A percentile compares a stretch with the other conserved stretches of the same genome.
Conservation (phyloP, 2,329 filamentous ascomycete genomes). For the Cercospora sojina region DNA sequence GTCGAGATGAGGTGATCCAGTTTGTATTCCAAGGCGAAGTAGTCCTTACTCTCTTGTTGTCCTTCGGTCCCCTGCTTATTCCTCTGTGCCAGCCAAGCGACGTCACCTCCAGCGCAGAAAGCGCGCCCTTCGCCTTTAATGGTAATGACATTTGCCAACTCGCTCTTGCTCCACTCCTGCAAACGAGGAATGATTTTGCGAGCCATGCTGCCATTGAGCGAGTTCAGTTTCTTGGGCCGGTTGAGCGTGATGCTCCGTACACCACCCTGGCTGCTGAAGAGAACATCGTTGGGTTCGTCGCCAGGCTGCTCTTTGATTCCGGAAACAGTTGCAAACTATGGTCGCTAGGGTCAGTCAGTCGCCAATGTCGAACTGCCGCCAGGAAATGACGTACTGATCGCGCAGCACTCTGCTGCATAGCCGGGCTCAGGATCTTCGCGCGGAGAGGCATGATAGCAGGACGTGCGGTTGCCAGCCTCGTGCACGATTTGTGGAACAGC, state of each 20-base stretch:
- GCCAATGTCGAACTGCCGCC: slow-evolving; percentile 13
- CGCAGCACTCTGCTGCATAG: slow-evolving; percentile 25
- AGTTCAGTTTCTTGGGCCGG: slow-evolving; percentile 86
- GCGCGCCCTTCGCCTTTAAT: slow-evolving; percentile 87
- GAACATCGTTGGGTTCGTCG: slow-evolving; percentile 84
- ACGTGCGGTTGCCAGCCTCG: slow-evolving; percentile 43
- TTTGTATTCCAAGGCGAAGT: slow-evolving; percentile 94
- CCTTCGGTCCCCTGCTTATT: slow-evolving; percentile 69
- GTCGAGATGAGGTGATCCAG: slow-evolving; percentile 94
- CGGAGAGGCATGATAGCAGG: slow-evolving; percentile 68
- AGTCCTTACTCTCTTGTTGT: slow-evolving; percentile 72
- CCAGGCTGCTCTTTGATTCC: slow-evolving; percentile 56
- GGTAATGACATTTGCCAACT: slow-evolving; percentile 87
- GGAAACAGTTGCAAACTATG: slow-evolving; percentile 33
- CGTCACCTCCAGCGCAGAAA: slow-evolving; percentile 92
- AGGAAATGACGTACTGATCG: slow-evolving; percentile 22
- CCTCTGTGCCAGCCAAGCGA: slow-evolving; percentile 70
- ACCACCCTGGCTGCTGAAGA: slow-evolving; percentile 86
- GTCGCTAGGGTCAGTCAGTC: slow-evolving; percentile 36
- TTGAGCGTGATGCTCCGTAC: slow-evolving; percentile 92
- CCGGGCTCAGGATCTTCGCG: slow-evolving; percentile 54
- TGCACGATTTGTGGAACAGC: slow-evolving; percentile 46
- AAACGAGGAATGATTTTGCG: slow-evolving; percentile 88
- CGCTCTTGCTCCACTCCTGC: slow-evolving; percentile 91
- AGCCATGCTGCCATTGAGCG: slow-evolving; percentile 90